phyloP scores from a whole-genome alignment of 2,329 filamentous ascomycete genomes.

The Fusarium paranaense region DNA sequence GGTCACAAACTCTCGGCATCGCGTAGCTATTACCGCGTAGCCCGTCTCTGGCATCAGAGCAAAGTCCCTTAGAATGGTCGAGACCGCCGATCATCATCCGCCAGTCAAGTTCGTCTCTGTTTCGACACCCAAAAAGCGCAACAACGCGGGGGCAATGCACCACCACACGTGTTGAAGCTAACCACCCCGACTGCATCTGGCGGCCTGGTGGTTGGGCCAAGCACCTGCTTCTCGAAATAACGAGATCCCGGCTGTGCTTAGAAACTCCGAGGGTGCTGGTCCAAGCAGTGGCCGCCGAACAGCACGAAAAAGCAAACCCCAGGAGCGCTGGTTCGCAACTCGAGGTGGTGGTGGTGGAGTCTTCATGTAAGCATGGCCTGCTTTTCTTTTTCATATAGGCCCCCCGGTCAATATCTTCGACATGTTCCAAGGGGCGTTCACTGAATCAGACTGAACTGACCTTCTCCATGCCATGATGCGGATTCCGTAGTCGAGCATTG shows the following conservation, averaged over 20 bases:
- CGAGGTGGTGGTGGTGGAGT: conserved; percentile 27
- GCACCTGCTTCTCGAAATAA: conserved; percentile 20
- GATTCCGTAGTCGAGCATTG: not conserved
- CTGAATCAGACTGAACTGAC: not conserved
- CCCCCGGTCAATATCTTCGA: conserved; percentile 26
- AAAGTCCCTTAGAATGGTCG: conserved; percentile 9
- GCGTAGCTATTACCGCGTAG: not conserved
- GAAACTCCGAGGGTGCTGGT: not conserved
- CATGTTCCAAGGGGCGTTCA: not conserved
- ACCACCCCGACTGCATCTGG: conserved; percentile 18
- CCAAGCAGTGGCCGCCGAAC: conserved; percentile 8
- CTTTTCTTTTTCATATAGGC: conserved; percentile 32
- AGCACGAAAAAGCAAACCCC: conserved; percentile 29
- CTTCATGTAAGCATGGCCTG: conserved; percentile 38
- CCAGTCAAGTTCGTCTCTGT: conserved; percentile 11
- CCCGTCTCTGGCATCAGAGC: not conserved
- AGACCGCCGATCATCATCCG: conserved; percentile 24
- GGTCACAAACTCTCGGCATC: not conserved
- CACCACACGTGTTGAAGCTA: conserved; percentile 21
- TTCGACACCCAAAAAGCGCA: conserved; percentile 16
- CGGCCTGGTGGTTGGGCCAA: conserved; percentile 25
- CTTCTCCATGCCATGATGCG: not conserved
- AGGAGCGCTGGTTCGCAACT: conserved; percentile 19
- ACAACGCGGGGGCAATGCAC: conserved; percentile 16
- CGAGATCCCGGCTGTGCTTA: not conserved